A percentile compares a stretch with the other conserved stretches of the same genome.
These are phyloP conservation scores for Xylariaceae sp. DNA, from an alignment of 2,329 filamentous ascomycete species.

Conservation along the genomic window DNA sequence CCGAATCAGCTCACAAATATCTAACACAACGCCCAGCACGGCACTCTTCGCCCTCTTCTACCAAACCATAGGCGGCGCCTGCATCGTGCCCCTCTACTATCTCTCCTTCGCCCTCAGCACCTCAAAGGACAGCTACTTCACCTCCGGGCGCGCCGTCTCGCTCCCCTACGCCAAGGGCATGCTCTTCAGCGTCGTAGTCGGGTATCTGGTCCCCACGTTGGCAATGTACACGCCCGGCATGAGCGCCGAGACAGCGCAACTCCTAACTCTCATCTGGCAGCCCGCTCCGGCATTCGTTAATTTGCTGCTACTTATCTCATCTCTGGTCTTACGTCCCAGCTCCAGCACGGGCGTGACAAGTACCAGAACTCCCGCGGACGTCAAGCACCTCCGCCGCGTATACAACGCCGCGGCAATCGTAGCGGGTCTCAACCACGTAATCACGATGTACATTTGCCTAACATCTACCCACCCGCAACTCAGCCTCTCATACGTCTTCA, in stretches of 20 bases:
- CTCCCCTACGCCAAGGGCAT: conserved; percentile 20
- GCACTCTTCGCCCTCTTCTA: conserved; percentile 24
- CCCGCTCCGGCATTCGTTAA: conserved; percentile 22
- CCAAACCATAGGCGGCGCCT: conserved; percentile 24
- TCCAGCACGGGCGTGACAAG: neutral
- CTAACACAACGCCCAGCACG: conserved; percentile 14
- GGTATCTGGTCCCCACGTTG: conserved; percentile 26
- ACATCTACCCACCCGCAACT: conserved; percentile 22
- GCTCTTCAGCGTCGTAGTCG: conserved; percentile 20
- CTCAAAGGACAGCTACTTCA: conserved; percentile 18
- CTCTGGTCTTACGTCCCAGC: conserved; percentile 14
- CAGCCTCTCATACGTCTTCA: conserved; percentile 23
- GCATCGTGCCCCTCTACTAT: conserved; percentile 27
- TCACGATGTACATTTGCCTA: conserved; percentile 21
- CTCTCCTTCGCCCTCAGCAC: conserved; percentile 16
- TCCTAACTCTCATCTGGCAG: conserved; percentile 28
- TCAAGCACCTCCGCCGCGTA: conserved; percentile 25
- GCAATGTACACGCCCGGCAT: conserved; percentile 21
- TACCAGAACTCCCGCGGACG: conserved; percentile 16
- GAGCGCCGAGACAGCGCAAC: conserved; percentile 17
- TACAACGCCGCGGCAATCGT: conserved; percentile 22
- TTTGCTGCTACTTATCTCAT: conserved; percentile 19
- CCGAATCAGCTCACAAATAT: neutral
- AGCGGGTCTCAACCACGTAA: conserved; percentile 19
- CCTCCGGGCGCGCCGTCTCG: conserved; percentile 17